A percentile compares a stretch with the other conserved stretches of the same genome.
These are phyloP conservation scores for Pseudozyma thailandica DNA, from an alignment of 1,284 basidiomycete genomes.

Conservation along the genomic window DNA sequence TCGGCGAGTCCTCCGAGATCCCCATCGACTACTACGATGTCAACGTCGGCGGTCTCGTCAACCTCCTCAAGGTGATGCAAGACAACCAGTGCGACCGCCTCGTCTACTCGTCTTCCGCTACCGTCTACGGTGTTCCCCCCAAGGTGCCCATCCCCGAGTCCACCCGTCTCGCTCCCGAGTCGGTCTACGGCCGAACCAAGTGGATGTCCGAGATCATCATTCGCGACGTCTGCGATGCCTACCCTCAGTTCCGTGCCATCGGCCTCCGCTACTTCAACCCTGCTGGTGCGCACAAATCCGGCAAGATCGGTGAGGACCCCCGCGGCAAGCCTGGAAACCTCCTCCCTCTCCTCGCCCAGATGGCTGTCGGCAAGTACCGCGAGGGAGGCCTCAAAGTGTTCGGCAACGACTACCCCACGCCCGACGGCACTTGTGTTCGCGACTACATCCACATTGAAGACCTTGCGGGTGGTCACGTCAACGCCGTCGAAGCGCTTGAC, in stretches of 20 bases:
- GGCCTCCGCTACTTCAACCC: conserved; percentile 97
- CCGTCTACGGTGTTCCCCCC: conserved; percentile 96
- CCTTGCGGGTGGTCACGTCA: conserved; percentile 89
- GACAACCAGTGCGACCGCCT: conserved; percentile 84
- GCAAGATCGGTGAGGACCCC: conserved; percentile 94
- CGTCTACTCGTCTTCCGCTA: conserved; percentile 97
- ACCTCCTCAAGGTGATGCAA: conserved; percentile 73
- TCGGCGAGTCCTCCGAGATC: conserved; percentile 95
- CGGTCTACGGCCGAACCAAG: conserved; percentile 95
- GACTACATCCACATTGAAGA: conserved; percentile 99
- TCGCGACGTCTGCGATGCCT: conserved; percentile 84
- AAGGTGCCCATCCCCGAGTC: conserved; percentile 93
- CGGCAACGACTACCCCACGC: conserved; percentile 96
- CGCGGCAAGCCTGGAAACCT: conserved; percentile 93
- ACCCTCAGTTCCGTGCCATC: conserved; percentile 81
- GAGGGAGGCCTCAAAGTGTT: conserved; percentile 88
- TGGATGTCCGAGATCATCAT: conserved; percentile 92
- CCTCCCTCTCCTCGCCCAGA: conserved; percentile 91
- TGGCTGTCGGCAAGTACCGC: conserved; percentile 90
- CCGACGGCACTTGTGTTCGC: conserved; percentile 81
- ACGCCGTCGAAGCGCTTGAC: conserved; percentile 87
- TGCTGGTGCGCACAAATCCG: conserved; percentile 95
- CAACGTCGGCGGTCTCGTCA: conserved; percentile 64
- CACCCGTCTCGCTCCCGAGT: conserved; percentile 86
- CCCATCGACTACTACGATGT: conserved; percentile 76